Evolutionary conservation across 2,329 filamentous ascomycete species (phyloP).

Genomic region (Cladophialophora yegresii): DNA sequence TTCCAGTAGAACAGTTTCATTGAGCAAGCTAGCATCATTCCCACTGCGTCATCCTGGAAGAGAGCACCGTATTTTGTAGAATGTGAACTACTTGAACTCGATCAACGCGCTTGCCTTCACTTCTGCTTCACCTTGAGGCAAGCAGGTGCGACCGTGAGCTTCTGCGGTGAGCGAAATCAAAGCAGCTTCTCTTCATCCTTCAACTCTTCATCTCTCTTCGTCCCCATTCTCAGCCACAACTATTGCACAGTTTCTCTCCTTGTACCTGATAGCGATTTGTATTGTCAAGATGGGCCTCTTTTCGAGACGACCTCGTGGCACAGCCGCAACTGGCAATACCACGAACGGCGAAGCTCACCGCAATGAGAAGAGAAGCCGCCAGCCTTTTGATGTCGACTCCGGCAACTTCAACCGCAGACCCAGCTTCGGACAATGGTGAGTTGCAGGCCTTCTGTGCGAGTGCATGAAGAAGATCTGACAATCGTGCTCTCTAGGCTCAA

Average conservation of each 20-base stretch:
- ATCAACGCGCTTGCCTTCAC: constrained; percentile 3
- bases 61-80: neutral
- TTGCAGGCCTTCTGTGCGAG: neutral
- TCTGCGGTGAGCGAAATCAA: constrained; percentile 5
- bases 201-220: constrained; percentile 1
- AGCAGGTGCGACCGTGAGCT: constrained; percentile 9
- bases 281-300: constrained; percentile 29
- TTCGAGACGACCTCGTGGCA: constrained; percentile 16
- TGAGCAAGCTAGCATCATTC: constrained; percentile 3
- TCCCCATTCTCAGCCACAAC: neutral
- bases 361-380: constrained; percentile 6
- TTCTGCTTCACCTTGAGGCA: neutral
- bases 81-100: neutral
- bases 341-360: constrained; percentile 14
- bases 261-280: constrained; percentile 4
- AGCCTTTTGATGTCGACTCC: constrained; percentile 33
- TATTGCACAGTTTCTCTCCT: neutral
- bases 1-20: neutral
- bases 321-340: constrained; percentile 14
- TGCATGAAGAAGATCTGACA: neutral
- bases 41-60: constrained; percentile 6
- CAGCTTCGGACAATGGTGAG: constrained; percentile 67
- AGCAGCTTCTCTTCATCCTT: neutral
- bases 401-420: constrained; percentile 56
- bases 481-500: constrained; percentile 39